Evolutionary conservation across 495 filamentous ascomycete genomes (phyloP).

Genomic region (Lasiosphaeria ovina): DNA sequence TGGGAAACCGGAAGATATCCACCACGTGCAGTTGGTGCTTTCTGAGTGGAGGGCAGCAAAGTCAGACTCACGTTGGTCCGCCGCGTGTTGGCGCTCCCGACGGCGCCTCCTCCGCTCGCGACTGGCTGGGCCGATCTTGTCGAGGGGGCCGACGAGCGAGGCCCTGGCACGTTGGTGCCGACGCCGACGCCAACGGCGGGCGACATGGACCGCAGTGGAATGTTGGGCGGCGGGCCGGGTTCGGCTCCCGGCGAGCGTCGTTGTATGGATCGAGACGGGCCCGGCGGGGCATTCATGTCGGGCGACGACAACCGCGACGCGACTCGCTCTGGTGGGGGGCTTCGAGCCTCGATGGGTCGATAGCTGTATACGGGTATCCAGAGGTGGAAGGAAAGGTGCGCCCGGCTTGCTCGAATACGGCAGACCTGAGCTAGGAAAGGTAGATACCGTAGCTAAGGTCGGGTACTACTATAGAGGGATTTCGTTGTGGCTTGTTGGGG

Average conservation of each 20-base stretch:
- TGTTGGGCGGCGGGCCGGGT: conserved; percentile 40
- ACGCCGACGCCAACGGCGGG: conserved; percentile 34
- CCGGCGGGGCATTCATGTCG: conserved; percentile 39
- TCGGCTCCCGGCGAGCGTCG: conserved; percentile 52
- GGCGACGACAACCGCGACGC: not conserved
- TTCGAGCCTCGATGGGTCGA: not conserved
- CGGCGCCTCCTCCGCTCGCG: conserved; percentile 22
- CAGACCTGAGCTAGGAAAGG: too few species aligned
- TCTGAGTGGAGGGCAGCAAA: not conserved
- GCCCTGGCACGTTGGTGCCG: conserved; percentile 36
- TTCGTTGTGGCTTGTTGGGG: too few species aligned
- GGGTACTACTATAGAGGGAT: too few species aligned
- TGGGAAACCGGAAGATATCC: conserved; percentile 14
- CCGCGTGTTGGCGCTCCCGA: conserved; percentile 37
- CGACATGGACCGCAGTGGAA: conserved; percentile 42
- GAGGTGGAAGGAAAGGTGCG: too few species aligned
- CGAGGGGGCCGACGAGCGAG: conserved; percentile 46
- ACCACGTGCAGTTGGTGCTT: too few species aligned
- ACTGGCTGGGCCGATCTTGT: conserved; percentile 21
- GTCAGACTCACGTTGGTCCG: conserved; percentile 49
- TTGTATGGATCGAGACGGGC: conserved; percentile 41
- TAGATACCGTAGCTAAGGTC: too few species aligned
- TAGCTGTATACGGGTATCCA: too few species aligned
- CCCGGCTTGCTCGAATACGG: too few species aligned
- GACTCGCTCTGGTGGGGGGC: not conserved